Percentiles rank a stretch among this genome's conserved stretches.
Conservation (phyloP, 257 asterid species). For the Solanum clarkiae region DNA sequence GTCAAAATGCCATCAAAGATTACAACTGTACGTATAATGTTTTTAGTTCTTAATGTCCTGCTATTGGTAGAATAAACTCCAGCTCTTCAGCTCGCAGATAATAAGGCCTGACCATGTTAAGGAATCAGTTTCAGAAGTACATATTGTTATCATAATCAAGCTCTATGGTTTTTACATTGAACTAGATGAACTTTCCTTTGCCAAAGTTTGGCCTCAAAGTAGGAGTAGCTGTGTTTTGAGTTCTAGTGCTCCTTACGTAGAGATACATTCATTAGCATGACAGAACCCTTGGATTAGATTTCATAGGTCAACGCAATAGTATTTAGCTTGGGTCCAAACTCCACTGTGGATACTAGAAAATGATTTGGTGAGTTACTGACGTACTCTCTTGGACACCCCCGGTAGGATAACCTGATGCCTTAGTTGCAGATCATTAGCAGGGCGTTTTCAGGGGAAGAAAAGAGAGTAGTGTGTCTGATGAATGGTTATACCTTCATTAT, state of each 20-base stretch:
- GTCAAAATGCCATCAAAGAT: background rate
- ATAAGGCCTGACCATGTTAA: background rate
- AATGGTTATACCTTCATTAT: background rate
- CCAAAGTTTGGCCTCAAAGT: background rate
- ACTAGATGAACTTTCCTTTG: background rate
- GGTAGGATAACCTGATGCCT: background rate
- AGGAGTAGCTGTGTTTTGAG: background rate
- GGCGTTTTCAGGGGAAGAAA: background rate
- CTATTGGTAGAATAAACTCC: background rate
- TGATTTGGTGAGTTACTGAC: background rate
- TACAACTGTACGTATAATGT: background rate
- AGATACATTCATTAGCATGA: background rate
- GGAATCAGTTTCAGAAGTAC: background rate
- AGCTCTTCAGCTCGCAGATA: background rate
- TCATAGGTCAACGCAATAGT: background rate
- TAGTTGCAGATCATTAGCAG: background rate
- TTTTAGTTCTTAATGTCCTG: background rate
- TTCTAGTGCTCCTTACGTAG: background rate
- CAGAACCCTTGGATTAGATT: background rate
- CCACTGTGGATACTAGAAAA: background rate
- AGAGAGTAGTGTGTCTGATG: background rate
- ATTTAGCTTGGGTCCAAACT: background rate
- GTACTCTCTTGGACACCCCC: background rate
- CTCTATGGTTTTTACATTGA: background rate
- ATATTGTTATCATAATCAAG: background rate